phyloP scores from a whole-genome alignment of 1,139 yeast species.

The Magnusiomyces tetraspermus region DNA sequence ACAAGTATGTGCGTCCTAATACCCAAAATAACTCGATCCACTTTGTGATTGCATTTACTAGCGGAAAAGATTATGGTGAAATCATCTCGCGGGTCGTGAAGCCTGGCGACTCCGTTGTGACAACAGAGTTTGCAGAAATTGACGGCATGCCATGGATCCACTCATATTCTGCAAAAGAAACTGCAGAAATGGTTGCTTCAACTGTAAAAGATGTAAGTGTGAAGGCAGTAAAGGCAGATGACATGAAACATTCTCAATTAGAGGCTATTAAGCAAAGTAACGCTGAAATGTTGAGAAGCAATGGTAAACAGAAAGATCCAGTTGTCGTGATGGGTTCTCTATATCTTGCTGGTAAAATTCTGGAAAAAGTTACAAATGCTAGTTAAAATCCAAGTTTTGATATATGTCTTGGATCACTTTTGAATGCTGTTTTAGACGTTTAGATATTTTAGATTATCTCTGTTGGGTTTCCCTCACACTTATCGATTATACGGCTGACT shows the following conservation, averaged over 20 bases:
- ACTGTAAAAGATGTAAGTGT: slow-evolving; percentile 13
- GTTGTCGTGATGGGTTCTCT: slow-evolving; percentile 1
- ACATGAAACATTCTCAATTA: not conserved
- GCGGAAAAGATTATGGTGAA: slow-evolving; percentile 52
- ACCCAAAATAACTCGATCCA: slow-evolving; percentile 36
- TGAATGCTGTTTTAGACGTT: no score
- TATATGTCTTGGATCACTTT: no score
- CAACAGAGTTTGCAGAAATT: slow-evolving; percentile 57
- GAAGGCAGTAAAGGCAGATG: not conserved
- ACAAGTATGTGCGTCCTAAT: slow-evolving; percentile 19
- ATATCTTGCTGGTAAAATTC: slow-evolving; percentile 30
- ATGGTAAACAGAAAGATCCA: not conserved
- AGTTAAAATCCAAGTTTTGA: no score
- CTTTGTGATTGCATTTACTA: slow-evolving; percentile 65
- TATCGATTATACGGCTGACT: no score
- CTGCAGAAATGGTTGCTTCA: slow-evolving; percentile 24
- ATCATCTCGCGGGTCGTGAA: slow-evolving; percentile 45
- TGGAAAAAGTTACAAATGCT: slow-evolving; percentile 40
- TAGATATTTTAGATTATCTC: no score
- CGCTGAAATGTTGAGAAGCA: not conserved
- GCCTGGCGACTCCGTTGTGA: slow-evolving; percentile 46
- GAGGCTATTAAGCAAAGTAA: not conserved
- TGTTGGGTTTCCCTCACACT: no score
- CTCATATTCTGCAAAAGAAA: slow-evolving; percentile 37
- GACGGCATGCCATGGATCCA: slow-evolving; percentile 92